Conservation (phyloP, 768 basidiomycete genomes). For the Mycena alexandri region DNA sequence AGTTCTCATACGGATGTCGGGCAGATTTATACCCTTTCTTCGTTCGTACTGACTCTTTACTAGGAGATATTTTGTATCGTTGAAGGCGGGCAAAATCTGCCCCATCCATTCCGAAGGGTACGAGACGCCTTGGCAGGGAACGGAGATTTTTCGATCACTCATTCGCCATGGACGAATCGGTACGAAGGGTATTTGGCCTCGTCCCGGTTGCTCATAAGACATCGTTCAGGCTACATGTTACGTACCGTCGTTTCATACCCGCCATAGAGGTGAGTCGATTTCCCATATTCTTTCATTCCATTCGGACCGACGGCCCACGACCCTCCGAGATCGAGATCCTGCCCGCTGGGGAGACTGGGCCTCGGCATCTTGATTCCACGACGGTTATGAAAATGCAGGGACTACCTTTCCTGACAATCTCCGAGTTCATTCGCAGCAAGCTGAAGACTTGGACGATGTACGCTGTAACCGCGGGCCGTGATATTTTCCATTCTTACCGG, state of each 20-base stretch:
- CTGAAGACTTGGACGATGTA: constrained; percentile 87
- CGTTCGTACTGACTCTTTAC: constrained; percentile 32
- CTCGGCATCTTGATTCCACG: constrained; percentile 75
- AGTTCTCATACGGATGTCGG: constrained; percentile 73
- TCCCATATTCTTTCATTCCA: constrained; percentile 16
- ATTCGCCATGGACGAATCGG: constrained; percentile 92
- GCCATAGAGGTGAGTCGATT: constrained; percentile 73
- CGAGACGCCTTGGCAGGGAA: constrained; percentile 79
- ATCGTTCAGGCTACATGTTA: constrained; percentile 72
- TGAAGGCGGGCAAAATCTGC: constrained; percentile 71
- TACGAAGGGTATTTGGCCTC: constrained; percentile 46
- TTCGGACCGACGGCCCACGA: constrained; percentile 28
- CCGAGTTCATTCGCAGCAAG: constrained; percentile 89
- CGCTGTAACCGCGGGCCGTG: constrained; percentile 43
- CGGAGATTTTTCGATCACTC: constrained; percentile 73
- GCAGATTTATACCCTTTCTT: constrained; percentile 20
- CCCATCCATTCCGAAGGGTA: constrained; percentile 84
- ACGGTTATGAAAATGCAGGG: constrained; percentile 78
- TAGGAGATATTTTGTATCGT: constrained; percentile 91
- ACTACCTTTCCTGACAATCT: constrained; percentile 85
- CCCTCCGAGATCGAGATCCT: constrained; percentile 80
- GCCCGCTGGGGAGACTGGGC: constrained; percentile 85
- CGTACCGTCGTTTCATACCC: constrained; percentile 82
- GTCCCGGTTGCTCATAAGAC: constrained; percentile 25
- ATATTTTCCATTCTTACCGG: constrained; percentile 26